phyloP scores from a whole-genome alignment of 2,329 filamentous ascomycete species.

The Talaromyces sp. region DNA sequence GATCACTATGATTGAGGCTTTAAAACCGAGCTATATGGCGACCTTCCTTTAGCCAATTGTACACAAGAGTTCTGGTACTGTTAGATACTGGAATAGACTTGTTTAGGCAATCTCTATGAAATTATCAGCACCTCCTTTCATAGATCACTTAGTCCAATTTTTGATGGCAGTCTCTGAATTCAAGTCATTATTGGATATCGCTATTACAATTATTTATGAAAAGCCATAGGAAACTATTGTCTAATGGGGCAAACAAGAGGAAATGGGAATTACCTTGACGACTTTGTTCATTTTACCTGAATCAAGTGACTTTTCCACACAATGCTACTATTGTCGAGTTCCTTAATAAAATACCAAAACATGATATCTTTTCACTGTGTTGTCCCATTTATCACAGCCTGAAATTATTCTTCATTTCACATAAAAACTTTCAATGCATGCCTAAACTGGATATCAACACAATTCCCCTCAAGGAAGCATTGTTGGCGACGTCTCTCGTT shows the following conservation, averaged over 20 bases:
- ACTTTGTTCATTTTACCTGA: background rate
- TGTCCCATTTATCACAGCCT: background rate
- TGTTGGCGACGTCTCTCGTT: background rate
- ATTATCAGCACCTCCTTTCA: background rate
- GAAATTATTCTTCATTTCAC: background rate
- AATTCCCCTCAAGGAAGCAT: background rate
- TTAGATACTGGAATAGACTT: background rate
- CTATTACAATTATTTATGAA: background rate
- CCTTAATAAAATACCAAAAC: background rate
- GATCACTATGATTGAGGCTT: background rate
- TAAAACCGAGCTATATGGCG: background rate
- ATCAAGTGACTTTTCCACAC: background rate
- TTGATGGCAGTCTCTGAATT: background rate
- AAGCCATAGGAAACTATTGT: background rate
- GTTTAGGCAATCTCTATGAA: background rate
- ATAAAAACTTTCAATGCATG: background rate
- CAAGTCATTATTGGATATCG: background rate
- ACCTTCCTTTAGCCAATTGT: background rate
- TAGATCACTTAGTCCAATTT: background rate
- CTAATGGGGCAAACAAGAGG: background rate
- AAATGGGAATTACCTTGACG: background rate
- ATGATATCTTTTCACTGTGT: background rate
- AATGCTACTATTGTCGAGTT: background rate
- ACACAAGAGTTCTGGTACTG: background rate
- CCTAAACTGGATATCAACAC: background rate